These are phyloP conservation scores for Balamuthia mandrillaris DNA, from an alignment of 208 protist genomes.

Conservation along the genomic window DNA sequence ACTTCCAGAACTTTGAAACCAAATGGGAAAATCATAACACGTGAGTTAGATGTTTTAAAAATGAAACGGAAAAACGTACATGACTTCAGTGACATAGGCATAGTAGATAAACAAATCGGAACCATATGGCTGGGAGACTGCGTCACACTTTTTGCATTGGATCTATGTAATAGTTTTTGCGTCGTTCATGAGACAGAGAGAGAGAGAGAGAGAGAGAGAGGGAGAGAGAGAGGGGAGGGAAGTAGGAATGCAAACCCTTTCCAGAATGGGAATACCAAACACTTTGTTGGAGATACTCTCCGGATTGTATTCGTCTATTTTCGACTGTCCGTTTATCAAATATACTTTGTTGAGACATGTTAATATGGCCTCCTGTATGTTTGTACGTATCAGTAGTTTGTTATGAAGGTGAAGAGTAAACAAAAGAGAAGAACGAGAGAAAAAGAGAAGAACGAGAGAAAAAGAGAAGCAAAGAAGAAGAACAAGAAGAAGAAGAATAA, in stretches of 20 bases:
- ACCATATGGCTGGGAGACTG: not conserved
- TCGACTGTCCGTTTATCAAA: not conserved
- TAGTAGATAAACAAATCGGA: conserved; percentile 29
- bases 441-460: too few relatives aligned
- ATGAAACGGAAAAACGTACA: not conserved
- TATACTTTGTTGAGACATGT: conserved; percentile 9
- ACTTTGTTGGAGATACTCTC: conserved; percentile 17
- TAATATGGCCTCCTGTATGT: not conserved
- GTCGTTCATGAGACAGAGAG: not conserved
- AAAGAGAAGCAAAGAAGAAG: too few relatives aligned
- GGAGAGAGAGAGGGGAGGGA: not conserved
- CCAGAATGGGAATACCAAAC: not conserved
- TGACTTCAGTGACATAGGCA: not conserved
- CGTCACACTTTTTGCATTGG: not conserved
- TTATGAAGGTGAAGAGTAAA: too few relatives aligned
- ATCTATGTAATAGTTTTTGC: not conserved
- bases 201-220: too few relatives aligned
- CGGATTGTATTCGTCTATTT: not conserved
- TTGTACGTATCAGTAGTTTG: too few relatives aligned
- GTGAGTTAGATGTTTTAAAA: too few relatives aligned
- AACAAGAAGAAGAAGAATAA: too few relatives aligned
- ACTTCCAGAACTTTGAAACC: not conserved
- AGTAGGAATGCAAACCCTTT: not conserved
- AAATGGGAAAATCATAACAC: too few relatives aligned
- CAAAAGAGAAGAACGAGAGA: too few relatives aligned